Base-by-base conservation (phyloP, 2,329 filamentous ascomycete species). In the Trichoderma afroharzianum region DNA sequence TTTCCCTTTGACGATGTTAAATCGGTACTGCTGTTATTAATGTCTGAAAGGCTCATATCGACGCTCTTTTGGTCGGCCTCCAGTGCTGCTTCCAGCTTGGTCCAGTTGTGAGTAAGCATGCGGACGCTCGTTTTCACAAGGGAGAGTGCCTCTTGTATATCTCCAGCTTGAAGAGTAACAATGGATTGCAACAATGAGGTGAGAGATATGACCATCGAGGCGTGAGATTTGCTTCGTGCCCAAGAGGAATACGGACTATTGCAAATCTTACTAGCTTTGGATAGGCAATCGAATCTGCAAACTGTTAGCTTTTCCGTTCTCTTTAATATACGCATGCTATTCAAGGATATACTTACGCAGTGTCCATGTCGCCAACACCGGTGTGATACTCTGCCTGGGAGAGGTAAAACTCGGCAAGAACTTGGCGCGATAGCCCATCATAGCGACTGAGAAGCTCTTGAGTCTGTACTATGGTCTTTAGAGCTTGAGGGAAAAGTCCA, bases 331-430 rank as follows among this genome's bases (percentile, higher is more conserved):
- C 18, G 3, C 2, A 9, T n/a, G 14, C 2, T 3, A 26, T 1
- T 4, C 2, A 39, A 15, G 32, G 14, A 62, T 28, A 32, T 53
- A 81, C 81, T 77, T 78, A 84, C 78, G 88, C 91, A 80, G 92
- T 90, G 11, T 90, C 86, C 18, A 88, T 82, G 63, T 90, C 89
- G 11, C 91, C 92, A 14, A 91, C 87, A 1, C 88, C 87, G 21
- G 95, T 83, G 32, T 91, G 85, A 78, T 94, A 94, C 78, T 97
- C 93, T 0, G 92, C 90, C 73, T 91, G 90, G 0, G 90, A 88
- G 7, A 97, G 82, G 74, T 94, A 88, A 79, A 92, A 92, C 18
- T 81, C 80, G 11, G 84, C 84, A 24, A 84, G 74, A 6, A 83
- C 79, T 21, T 85, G 82, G 14, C 78, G 78, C 3, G 83, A 81